Conservation (phyloP, 257 asterid species). For the Thymus quinquecostatus region DNA sequence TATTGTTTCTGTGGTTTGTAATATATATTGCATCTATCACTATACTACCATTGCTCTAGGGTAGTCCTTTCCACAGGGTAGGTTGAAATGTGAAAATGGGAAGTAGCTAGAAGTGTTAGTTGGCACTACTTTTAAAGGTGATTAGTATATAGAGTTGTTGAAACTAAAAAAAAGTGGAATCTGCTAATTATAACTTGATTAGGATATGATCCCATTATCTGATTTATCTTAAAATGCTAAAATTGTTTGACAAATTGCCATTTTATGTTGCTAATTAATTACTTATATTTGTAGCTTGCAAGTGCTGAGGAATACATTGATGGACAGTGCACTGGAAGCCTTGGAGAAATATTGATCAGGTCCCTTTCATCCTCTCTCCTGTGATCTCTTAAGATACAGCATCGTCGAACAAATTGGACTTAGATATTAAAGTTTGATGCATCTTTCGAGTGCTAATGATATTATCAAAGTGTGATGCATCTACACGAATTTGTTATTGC, state of each 20-base stretch:
- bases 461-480: not conserved
- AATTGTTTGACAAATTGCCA: constrained; percentile 15
- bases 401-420: not conserved
- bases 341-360: constrained; percentile 91
- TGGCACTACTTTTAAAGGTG: not conserved
- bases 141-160: not conserved
- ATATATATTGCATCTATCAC: not conserved
- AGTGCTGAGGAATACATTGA: constrained; percentile 91
- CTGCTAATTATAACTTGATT: constrained; percentile 9
- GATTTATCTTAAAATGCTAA: not conserved
- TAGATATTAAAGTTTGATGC: constrained; percentile 5
- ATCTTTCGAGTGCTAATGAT: not conserved
- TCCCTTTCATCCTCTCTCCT: constrained; percentile 14
- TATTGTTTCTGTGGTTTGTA: constrained; percentile 3
- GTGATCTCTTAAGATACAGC: not conserved
- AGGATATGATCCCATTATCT: not conserved
- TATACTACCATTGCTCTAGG: not conserved
- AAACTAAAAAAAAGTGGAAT: constrained; percentile 16
- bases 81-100: not conserved
- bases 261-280: not conserved
- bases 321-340: constrained; percentile 85
- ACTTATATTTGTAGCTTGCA: constrained; percentile 65
- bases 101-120: not conserved
- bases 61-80: not conserved
- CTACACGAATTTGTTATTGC: not conserved